These are phyloP conservation scores for Fragosphaeria purpurea DNA, from an alignment of 2,329 filamentous ascomycete genomes.

Conservation along the genomic window DNA sequence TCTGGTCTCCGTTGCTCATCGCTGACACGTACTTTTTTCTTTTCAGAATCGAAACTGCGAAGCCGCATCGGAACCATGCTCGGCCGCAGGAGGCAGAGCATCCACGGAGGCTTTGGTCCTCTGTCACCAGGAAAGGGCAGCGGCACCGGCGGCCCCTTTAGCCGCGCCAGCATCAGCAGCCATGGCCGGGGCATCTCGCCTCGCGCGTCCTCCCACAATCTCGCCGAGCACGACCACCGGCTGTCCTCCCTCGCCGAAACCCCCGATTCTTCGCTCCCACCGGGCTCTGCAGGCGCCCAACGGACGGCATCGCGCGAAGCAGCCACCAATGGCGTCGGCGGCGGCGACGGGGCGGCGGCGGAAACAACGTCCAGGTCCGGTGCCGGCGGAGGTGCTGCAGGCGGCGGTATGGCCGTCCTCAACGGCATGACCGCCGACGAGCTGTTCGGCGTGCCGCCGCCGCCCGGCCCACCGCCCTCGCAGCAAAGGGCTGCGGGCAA, in stretches of 20 bases:
- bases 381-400: background rate
- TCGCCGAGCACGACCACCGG: slow-evolving; percentile 41
- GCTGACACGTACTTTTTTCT: slow-evolving; percentile 11
- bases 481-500: slow-evolving; percentile 26
- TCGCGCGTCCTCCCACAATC: slow-evolving; percentile 47
- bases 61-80: slow-evolving; percentile 62
- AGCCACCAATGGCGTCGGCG: slow-evolving; percentile 32
- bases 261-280: slow-evolving; percentile 31
- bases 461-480: slow-evolving; percentile 40
- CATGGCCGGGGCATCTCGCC: slow-evolving; percentile 50
- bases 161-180: slow-evolving; percentile 51
- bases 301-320: slow-evolving; percentile 30
- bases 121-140: slow-evolving; percentile 44
- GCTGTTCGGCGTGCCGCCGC: slow-evolving; percentile 40
- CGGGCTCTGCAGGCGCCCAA: slow-evolving; percentile 20
- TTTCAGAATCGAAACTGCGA: slow-evolving; percentile 45
- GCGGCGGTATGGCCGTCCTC: slow-evolving; percentile 21
- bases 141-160: slow-evolving; percentile 42
- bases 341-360: slow-evolving; percentile 16
- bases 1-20: background rate
- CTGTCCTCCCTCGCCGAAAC: slow-evolving; percentile 50
- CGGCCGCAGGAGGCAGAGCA: slow-evolving; percentile 54
- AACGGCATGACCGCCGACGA: slow-evolving; percentile 37
- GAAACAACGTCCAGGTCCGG: background rate
- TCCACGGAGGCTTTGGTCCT: slow-evolving; percentile 51